Percentiles rank a stretch among this genome's conserved stretches.
phyloP scores from a whole-genome alignment of 2,329 filamentous ascomycete genomes.

The Fusarium sp. region DNA sequence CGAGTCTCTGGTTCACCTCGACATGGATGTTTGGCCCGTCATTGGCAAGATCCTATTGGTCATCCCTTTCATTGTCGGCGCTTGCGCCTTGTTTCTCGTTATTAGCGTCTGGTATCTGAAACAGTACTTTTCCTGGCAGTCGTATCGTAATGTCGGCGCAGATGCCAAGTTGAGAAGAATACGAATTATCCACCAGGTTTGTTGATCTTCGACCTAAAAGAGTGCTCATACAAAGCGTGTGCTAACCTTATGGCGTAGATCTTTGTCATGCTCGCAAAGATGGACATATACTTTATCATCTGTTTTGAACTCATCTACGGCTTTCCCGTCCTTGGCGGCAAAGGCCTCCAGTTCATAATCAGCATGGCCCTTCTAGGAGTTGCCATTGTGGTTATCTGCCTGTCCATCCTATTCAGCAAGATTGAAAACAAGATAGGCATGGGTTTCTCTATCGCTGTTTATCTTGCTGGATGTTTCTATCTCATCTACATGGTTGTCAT shows the following conservation, averaged over 20 bases:
- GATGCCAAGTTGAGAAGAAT: conserved; percentile 10
- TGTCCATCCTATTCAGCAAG: conserved; percentile 2
- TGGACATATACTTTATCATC: not conserved
- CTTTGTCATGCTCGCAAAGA: conserved; percentile 12
- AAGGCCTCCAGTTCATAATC: not conserved
- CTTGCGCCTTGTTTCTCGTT: not conserved
- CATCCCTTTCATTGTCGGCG: not conserved
- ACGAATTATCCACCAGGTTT: not conserved
- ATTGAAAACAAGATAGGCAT: not conserved
- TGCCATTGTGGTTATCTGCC: not conserved
- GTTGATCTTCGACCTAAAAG: accelerated
- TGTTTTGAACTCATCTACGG: not conserved
- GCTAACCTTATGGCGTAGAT: not conserved
- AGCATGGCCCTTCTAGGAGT: not conserved
- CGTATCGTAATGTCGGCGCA: conserved; percentile 7
- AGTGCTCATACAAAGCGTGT: not conserved
- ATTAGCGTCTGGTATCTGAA: conserved; percentile 7
- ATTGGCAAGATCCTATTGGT: not conserved
- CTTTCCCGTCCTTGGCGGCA: not conserved
- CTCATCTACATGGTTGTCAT: not conserved
- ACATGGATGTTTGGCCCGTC: not conserved
- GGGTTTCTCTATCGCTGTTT: not conserved
- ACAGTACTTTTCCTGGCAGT: conserved; percentile 9
- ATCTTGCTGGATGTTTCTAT: not conserved
- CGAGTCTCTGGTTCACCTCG: not conserved